Base-by-base conservation (phyloP, 495 filamentous ascomycete species). In the Penicillium bialowiezense region DNA sequence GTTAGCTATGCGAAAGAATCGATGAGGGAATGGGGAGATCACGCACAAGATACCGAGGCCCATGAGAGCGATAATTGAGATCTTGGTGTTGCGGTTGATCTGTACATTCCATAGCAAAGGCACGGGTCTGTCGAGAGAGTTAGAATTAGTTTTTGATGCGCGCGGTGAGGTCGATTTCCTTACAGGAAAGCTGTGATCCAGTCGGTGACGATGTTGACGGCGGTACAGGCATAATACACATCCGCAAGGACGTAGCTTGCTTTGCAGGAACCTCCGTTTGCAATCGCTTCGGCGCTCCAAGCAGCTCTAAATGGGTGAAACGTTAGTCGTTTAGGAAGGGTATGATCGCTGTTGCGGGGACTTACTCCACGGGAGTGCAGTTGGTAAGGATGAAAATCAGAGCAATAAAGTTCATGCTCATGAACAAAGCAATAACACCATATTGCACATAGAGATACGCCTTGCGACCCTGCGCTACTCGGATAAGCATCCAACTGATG, bases 31-130 rank as follows among this genome's bases (percentile, higher is more conserved):
- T 15, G 7, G 21, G 8, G n/a, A 38, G 14, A 38, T 3, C 1
- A 65, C 73, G 50, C 55, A 77, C 74, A 79, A 51, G 43, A 78
- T 47, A 9, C 77, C 77, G 3, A 79, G 55, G 26, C 77, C 74
- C 67, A 79, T 73, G 17, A 72, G 68, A 0, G 58, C 59, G 39
- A 70, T 69, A 17, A 81, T 73, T 7, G 68, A 70, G 36, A 72
- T 56, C 44, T 79, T 78, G 23, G 73, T 75, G 31, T 62, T 62
- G 35, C 52, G 58, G 28, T 64, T 61, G 53, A 81, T 74, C 29
- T 79, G 66, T 17, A 78, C 59, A 2, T 71, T 69, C 72, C 72
- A 76, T 7, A 79, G 62, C 9, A 81, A 60, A 12, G 74, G 50
- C 52, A 76, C 72, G 1, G 77, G 77, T 24, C 50, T 52, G 12